phyloP scores from a whole-genome alignment of 345 rosid species.

The Bruguiera sexangula region DNA sequence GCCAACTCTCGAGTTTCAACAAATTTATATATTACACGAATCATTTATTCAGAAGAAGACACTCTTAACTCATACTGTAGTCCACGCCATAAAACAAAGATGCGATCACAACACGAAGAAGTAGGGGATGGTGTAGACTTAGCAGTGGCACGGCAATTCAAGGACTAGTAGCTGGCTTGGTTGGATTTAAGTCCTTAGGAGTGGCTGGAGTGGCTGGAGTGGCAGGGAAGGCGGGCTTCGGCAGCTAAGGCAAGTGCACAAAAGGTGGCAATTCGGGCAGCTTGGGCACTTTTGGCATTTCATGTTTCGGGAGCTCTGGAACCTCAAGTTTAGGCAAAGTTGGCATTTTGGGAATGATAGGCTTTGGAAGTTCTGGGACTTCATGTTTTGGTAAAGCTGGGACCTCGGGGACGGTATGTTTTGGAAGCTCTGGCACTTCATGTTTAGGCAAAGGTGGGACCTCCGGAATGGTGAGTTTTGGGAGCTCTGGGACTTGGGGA shows the following conservation, averaged over 20 bases:
- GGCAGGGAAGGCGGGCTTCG: slow-evolving; percentile 2
- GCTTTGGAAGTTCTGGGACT: slow-evolving; percentile 11
- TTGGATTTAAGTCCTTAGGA: slow-evolving; percentile 12
- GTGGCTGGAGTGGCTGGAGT: slow-evolving; percentile 19
- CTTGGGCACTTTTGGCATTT: slow-evolving; percentile 11
- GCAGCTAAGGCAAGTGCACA: slow-evolving; percentile 3
- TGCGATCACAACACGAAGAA: no score
- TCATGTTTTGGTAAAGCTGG: slow-evolving; percentile 5
- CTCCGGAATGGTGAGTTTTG: slow-evolving; percentile 7
- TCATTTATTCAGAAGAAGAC: neutral
- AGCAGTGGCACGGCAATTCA: neutral
- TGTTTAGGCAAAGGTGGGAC: neutral
- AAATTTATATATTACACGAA: neutral
- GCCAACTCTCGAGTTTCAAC: neutral
- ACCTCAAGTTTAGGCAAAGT: neutral
- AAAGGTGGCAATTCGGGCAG: neutral
- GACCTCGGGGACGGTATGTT: neutral
- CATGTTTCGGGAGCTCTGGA: neutral
- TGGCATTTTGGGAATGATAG: neutral
- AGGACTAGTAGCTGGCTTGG: slow-evolving; percentile 13
- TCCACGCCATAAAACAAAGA: no score
- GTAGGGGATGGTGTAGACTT: no score
- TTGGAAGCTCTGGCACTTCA: neutral
- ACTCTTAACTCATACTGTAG: no score
- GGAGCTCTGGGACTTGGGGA: neutral